These are phyloP conservation scores for Phlyctochytrium arcticum DNA, from an alignment of 192 early-diverging fungal species.

Conservation along the genomic window DNA sequence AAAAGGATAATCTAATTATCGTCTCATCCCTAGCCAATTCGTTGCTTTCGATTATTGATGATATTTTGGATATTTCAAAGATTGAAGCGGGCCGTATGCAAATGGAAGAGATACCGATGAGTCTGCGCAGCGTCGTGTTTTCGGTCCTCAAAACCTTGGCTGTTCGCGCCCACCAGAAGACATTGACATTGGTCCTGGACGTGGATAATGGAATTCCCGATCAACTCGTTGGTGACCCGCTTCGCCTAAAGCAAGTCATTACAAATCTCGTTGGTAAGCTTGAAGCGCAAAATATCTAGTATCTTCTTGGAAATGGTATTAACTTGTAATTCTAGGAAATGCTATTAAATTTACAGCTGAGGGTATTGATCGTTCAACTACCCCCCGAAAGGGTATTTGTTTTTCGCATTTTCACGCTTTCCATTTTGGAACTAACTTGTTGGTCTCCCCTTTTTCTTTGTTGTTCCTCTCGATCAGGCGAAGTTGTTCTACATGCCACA, in stretches of 20 bases:
- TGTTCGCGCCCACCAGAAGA: constrained; percentile 49
- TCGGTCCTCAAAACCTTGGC: constrained; percentile 55
- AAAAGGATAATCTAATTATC: constrained; percentile 78
- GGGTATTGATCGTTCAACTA: background rate
- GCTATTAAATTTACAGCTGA: constrained; percentile 62
- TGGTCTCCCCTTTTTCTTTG: background rate
- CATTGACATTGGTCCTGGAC: constrained; percentile 46
- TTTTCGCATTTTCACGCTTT: background rate
- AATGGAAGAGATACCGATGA: constrained; percentile 47
- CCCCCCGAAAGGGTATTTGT: constrained; percentile 1
- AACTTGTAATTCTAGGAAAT: constrained; percentile 54
- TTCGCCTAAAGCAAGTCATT: constrained; percentile 56
- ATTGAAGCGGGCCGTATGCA: constrained; percentile 55
- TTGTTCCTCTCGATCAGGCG: constrained; percentile 37
- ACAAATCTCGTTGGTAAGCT: constrained; percentile 49
- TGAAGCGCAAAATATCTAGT: too few species aligned
- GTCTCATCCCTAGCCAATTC: constrained; percentile 52
- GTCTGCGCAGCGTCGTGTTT: constrained; percentile 53
- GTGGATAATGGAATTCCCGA: constrained; percentile 52
- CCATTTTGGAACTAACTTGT: background rate
- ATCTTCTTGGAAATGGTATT: constrained; percentile 50
- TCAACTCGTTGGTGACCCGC: constrained; percentile 49
- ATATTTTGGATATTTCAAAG: constrained; percentile 53
- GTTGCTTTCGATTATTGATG: constrained; percentile 34
- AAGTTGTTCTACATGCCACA: constrained; percentile 46